Percentiles rank a stretch among this genome's conserved stretches.
phyloP scores from a whole-genome alignment of 805 yeast genomes.

The Cyberlindnera saturnus region DNA sequence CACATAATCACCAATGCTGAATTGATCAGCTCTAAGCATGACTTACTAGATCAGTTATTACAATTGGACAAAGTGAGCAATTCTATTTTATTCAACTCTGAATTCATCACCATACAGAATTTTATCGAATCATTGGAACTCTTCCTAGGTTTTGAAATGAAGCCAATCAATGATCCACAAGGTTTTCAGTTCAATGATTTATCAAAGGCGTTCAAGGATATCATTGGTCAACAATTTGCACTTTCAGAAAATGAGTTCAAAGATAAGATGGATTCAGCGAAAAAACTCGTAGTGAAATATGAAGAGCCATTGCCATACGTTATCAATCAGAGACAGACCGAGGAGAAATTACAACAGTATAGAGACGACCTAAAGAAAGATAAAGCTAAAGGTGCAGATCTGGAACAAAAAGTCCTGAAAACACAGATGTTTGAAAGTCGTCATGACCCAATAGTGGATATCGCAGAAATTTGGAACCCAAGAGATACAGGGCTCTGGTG shows the following conservation, averaged over 20 bases:
- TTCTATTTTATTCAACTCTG: conserved; percentile 7
- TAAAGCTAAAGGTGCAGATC: neutral
- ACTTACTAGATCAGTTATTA: neutral
- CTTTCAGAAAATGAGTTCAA: conserved; percentile 15
- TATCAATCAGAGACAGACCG: conserved; percentile 14
- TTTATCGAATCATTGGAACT: conserved; percentile 4
- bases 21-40: neutral
- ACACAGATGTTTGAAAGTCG: conserved; percentile 15
- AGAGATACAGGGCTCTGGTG: conserved; percentile 18
- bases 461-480: conserved; percentile 15
- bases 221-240: conserved; percentile 3
- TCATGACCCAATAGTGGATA: conserved; percentile 19
- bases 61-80: neutral
- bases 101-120: conserved; percentile 7
- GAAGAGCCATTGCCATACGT: conserved; percentile 11
- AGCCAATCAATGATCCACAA: conserved; percentile 5
- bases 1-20: conserved; percentile 6
- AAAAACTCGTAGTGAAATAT: conserved; percentile 8
- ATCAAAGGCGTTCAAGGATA: conserved; percentile 9
- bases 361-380: conserved; percentile 6
- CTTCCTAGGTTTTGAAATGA: conserved; percentile 9
- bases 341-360: conserved; percentile 6
- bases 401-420: neutral
- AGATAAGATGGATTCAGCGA: conserved; percentile 12
- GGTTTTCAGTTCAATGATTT: conserved; percentile 8